Evolutionary conservation across 1,139 yeast species (phyloP), one percentile per base, ranked within the genome.

Genomic region (Zygoascus sp.): DNA sequence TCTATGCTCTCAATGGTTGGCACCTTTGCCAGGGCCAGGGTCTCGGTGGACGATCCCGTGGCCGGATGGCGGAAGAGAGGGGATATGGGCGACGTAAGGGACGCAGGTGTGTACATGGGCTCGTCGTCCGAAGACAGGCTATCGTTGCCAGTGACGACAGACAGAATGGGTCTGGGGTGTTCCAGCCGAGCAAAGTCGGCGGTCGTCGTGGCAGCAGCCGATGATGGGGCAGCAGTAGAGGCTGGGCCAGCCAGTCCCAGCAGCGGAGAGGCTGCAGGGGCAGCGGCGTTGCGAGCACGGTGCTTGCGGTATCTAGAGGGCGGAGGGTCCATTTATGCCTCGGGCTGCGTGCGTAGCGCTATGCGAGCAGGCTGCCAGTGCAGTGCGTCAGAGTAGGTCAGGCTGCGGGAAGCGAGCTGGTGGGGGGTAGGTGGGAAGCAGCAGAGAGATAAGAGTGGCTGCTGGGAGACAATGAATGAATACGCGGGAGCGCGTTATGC

Each of bases 111-210:
- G 20, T 25, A 23, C 10, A 37, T 7, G 15, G 41, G 25, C 9
- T 38, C 41, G n/a, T 38, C 41, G 13, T 38, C 41, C 13, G 41
- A 38, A 22, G 41, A 38, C 11, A 38, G 16, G 13, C 41, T 38
- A 13, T 38, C 41, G 32, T 38, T 38, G 17, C 41, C 41, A 25
- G 41, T 23, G 30, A 38, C 41, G 13, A 38, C 32, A 5, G 32
- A 28, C 13, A 38, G 15, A 25, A 23, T 25, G n/a, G 41, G 41
- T 16, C 41, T 32, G n/a, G 41, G 32, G 16, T 36, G 19, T 15
- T 38, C 41, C 21, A 38, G 32, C 3, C 21, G 30, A 25, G 27
- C 10, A 2, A 17, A 3, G n/a, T 38, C 15, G 6, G 30, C 32
- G 13, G 32, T 5, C 32, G 40, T n/a, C 13, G 15, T 13, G 15